Percentiles rank a stretch among this genome's conserved stretches.
These are phyloP conservation scores for Yarrowia bubula DNA, from an alignment of 805 yeast species.

Conservation along the genomic window DNA sequence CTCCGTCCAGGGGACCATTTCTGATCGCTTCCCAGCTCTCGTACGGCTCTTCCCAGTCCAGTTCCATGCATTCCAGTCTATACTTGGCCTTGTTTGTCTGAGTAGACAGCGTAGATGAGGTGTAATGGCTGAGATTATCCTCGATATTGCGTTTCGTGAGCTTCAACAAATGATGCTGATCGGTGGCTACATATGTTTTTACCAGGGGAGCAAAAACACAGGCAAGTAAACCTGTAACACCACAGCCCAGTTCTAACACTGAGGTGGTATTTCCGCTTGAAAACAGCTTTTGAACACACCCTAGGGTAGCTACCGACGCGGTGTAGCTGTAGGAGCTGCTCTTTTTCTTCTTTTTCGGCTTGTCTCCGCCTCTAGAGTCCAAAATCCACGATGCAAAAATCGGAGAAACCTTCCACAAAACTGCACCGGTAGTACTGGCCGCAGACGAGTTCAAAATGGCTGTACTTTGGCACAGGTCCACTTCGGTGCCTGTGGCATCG, in stretches of 20 bases:
- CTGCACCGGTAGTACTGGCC: constrained; percentile 55
- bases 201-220: constrained; percentile 42
- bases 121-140: constrained; percentile 40
- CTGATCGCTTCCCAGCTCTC: constrained; percentile 38
- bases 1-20: constrained; percentile 28
- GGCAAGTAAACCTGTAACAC: constrained; percentile 54
- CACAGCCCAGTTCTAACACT: constrained; percentile 59
- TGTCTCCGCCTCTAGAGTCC: neutral
- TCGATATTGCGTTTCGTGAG: constrained; percentile 49
- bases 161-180: constrained; percentile 55
- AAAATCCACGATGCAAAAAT: constrained; percentile 55
- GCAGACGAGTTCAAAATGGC: constrained; percentile 24
- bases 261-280: constrained; percentile 36
- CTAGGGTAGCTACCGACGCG: neutral
- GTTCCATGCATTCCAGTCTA: constrained; percentile 47
- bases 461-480: neutral
- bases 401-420: constrained; percentile 57
- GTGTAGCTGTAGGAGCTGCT: constrained; percentile 7
- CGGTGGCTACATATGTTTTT: constrained; percentile 53
- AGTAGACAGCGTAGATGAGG: constrained; percentile 31
- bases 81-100: constrained; percentile 5
- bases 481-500: constrained; percentile 3
- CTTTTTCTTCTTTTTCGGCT: neutral
- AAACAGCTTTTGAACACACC: constrained; percentile 8
- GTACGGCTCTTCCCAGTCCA: constrained; percentile 60